Evolutionary conservation across 2,329 filamentous ascomycete species (phyloP).

Genomic region (Coniella vitis): DNA sequence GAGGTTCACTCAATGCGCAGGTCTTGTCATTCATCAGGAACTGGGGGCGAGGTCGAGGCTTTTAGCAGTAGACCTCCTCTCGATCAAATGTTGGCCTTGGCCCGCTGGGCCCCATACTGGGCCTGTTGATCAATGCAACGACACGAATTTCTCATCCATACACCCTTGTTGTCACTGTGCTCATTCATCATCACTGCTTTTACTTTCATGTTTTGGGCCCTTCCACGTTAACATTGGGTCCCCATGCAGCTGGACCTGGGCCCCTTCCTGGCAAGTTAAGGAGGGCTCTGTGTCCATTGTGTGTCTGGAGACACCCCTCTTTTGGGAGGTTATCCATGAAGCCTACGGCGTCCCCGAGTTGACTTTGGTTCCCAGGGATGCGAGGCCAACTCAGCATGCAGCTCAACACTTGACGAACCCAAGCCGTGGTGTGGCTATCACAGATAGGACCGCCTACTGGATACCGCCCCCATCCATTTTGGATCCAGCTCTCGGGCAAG

Average conservation of each 20-base stretch:
- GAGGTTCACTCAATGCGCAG: not conserved
- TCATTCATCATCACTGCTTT: not conserved
- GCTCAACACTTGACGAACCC: not conserved
- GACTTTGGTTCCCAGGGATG: not conserved
- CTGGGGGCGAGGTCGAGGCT: too few relatives aligned
- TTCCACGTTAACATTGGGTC: not conserved
- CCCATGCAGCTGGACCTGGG: too few relatives aligned
- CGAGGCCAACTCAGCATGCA: slow-evolving; percentile 5
- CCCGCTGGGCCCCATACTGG: not conserved
- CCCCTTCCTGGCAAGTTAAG: too few relatives aligned
- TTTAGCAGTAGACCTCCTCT: too few relatives aligned
- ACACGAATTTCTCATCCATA: not conserved
- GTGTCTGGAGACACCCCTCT: not conserved
- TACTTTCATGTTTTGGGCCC: not conserved
- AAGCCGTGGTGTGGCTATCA: not conserved
- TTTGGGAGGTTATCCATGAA: not conserved
- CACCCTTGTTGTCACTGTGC: too few relatives aligned
- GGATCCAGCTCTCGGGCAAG: not conserved
- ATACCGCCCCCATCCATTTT: not conserved
- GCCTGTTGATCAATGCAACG: slow-evolving; percentile 3
- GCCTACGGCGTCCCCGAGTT: not conserved
- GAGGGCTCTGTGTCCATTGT: not conserved
- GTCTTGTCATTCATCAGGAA: not conserved
- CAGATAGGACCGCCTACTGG: too few relatives aligned
- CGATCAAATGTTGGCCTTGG: not conserved